Evolutionary conservation across 148 eudicot genomes (phyloP).

Genomic region (Cornus controversa): DNA sequence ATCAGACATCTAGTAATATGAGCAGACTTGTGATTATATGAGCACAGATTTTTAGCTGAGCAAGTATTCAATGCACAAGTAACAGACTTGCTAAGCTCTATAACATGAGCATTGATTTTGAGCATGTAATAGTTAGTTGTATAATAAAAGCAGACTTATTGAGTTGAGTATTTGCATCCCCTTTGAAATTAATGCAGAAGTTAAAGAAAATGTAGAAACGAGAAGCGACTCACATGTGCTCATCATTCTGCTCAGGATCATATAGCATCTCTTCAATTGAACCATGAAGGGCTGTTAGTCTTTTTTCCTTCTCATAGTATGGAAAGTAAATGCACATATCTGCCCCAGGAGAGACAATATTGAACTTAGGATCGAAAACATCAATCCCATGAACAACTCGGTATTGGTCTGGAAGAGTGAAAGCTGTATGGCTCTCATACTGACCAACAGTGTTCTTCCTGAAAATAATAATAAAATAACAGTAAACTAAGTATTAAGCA

Average conservation of each 20-base stretch:
- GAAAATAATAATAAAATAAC: slow-evolving; percentile 16
- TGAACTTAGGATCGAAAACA: slow-evolving; percentile 97
- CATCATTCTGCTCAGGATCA: slow-evolving; percentile 77
- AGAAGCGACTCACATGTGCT: slow-evolving; percentile 59
- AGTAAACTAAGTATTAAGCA: background rate
- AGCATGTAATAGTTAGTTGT: no score
- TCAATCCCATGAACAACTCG: slow-evolving; percentile 96
- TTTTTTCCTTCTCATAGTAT: slow-evolving; percentile 58
- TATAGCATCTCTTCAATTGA: slow-evolving; percentile 72
- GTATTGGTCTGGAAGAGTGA: slow-evolving; percentile 86
- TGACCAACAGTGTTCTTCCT: slow-evolving; percentile 96
- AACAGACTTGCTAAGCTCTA: no score
- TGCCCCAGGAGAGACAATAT: slow-evolving; percentile 97
- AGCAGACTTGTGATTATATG: no score
- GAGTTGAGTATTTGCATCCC: no score
- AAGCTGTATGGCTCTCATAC: slow-evolving; percentile 91
- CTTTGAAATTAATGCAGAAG: no score
- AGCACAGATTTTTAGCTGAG: no score
- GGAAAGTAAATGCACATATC: slow-evolving; percentile 86
- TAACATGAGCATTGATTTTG: no score
- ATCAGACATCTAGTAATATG: no score
- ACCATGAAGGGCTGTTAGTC: slow-evolving; percentile 71
- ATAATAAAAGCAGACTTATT: no score
- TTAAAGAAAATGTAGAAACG: background rate
- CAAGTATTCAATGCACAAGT: no score